Evolutionary conservation across 768 basidiomycete genomes (phyloP).

Genomic region (Tephrocybe sp.): DNA sequence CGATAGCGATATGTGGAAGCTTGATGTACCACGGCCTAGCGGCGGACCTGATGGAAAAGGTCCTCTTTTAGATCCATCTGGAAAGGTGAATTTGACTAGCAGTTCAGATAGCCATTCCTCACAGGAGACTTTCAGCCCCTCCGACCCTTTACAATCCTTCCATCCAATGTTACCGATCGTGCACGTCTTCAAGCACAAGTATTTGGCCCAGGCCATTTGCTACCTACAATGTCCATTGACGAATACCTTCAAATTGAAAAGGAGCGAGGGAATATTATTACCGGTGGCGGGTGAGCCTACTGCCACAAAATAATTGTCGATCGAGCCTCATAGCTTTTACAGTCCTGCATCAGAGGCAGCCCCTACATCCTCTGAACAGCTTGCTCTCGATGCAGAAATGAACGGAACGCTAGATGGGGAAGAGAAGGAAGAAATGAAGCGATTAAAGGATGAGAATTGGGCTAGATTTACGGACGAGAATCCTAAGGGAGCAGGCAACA

Average conservation of each 20-base stretch:
- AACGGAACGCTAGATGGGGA: conserved; percentile 74
- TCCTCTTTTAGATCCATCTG: conserved; percentile 68
- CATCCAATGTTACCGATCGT: conserved; percentile 65
- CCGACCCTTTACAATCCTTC: conserved; percentile 90
- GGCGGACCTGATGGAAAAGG: conserved; percentile 50
- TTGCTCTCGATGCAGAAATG: conserved; percentile 77
- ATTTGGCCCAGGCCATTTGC: conserved; percentile 76
- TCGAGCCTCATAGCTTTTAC: conserved; percentile 9
- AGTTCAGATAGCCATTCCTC: neutral
- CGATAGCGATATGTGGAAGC: conserved; percentile 65
- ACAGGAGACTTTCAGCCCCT: conserved; percentile 53
- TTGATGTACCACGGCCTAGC: conserved; percentile 53
- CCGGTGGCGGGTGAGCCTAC: conserved; percentile 75
- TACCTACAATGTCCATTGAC: conserved; percentile 96
- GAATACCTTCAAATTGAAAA: conserved; percentile 89
- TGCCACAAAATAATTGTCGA: neutral
- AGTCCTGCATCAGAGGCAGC: conserved; percentile 66
- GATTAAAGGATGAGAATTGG: conserved; percentile 90
- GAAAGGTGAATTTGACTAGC: conserved; percentile 53
- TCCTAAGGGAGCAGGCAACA: conserved; percentile 92
- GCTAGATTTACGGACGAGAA: conserved; percentile 84
- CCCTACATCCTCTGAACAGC: conserved; percentile 75
- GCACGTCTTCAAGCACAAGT: conserved; percentile 74
- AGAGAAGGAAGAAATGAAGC: conserved; percentile 68
- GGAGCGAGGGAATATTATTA: conserved; percentile 81